Evolutionary conservation across 2,329 filamentous ascomycete genomes (phyloP).

Genomic region (Aspergillus quadricinctus): DNA sequence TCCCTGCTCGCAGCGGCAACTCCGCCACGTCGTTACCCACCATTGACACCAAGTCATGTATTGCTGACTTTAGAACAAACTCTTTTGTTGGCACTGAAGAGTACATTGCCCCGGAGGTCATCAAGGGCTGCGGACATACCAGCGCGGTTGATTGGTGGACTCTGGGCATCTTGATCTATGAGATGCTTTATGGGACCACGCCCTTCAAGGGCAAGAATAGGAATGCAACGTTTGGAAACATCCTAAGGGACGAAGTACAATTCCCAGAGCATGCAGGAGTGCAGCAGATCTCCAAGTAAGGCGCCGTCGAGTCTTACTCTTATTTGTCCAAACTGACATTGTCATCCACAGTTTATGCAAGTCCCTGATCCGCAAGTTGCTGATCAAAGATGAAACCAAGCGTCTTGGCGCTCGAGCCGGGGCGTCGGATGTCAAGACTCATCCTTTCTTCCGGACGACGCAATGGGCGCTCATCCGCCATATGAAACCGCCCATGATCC

Average conservation of each 20-base stretch:
- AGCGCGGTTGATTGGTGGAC: constrained; percentile 99
- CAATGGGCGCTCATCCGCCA: constrained; percentile 97
- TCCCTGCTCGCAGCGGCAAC: constrained; percentile 82
- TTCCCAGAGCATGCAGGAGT: constrained; percentile 85
- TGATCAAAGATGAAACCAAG: constrained; percentile 96
- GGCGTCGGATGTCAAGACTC: constrained; percentile 92
- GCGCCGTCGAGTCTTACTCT: constrained; percentile 14
- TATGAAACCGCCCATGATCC: constrained; percentile 96
- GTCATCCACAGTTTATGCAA: constrained; percentile 76
- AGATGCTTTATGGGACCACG: constrained; percentile 98
- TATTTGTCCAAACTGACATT: constrained; percentile 1
- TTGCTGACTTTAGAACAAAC: constrained; percentile 96
- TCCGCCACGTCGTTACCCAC: constrained; percentile 83
- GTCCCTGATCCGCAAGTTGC: constrained; percentile 87
- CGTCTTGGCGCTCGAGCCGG: constrained; percentile 90
- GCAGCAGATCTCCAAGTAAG: constrained; percentile 88
- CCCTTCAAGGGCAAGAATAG: constrained; percentile 99
- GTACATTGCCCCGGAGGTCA: constrained; percentile 97
- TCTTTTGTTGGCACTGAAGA: constrained; percentile 98
- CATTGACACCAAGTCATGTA: constrained; percentile 98
- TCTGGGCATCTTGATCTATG: constrained; percentile 91
- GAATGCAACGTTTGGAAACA: constrained; percentile 97
- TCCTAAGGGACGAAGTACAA: constrained; percentile 88
- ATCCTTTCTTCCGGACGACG: constrained; percentile 92
- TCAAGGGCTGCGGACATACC: constrained; percentile 96